Conservation (phyloP, 2,329 filamentous ascomycete species). For the Sclerotinia borealis region DNA sequence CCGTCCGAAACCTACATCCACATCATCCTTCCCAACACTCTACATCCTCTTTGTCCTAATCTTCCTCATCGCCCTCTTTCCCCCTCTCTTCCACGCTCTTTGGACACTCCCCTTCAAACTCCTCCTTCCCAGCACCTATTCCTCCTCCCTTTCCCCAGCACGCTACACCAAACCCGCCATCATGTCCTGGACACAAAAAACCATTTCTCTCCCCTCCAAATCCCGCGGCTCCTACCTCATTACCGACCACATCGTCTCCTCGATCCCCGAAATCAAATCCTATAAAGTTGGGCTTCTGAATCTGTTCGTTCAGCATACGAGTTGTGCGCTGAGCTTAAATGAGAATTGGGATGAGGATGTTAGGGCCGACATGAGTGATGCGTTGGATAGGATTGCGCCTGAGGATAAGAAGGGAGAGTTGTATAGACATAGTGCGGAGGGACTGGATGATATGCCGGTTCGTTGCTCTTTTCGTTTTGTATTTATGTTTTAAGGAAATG, state of each 20-base stretch:
- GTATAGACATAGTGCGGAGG: conserved; percentile 85
- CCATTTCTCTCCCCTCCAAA: conserved; percentile 69
- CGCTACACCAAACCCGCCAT: conserved; percentile 22
- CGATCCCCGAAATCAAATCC: conserved; percentile 70
- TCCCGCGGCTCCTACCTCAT: conserved; percentile 84
- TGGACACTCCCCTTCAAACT: conserved; percentile 44
- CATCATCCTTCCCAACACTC: conserved; percentile 26
- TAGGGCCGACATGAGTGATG: conserved; percentile 83
- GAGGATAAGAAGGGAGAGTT: conserved; percentile 69
- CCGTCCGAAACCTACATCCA: conserved; percentile 14
- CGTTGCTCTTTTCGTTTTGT: conserved; percentile 25
- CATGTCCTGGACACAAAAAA: conserved; percentile 79
- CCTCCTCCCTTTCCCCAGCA: conserved; percentile 38
- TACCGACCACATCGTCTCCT: conserved; percentile 64
- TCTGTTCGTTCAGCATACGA: conserved; percentile 93
- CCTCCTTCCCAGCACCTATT: conserved; percentile 26
- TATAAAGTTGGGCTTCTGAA: conserved; percentile 86
- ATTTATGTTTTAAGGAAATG: neutral
- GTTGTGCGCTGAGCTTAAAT: conserved; percentile 83
- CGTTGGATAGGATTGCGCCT: conserved; percentile 82
- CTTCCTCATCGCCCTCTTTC: conserved; percentile 48
- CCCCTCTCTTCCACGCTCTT: conserved; percentile 45
- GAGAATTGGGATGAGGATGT: conserved; percentile 88
- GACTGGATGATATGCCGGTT: conserved; percentile 89
- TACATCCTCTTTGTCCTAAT: conserved; percentile 42